Evolutionary conservation across 495 filamentous ascomycete species (phyloP), one percentile per base, ranked within the genome.

Genomic region (Penicillium nucicola): DNA sequence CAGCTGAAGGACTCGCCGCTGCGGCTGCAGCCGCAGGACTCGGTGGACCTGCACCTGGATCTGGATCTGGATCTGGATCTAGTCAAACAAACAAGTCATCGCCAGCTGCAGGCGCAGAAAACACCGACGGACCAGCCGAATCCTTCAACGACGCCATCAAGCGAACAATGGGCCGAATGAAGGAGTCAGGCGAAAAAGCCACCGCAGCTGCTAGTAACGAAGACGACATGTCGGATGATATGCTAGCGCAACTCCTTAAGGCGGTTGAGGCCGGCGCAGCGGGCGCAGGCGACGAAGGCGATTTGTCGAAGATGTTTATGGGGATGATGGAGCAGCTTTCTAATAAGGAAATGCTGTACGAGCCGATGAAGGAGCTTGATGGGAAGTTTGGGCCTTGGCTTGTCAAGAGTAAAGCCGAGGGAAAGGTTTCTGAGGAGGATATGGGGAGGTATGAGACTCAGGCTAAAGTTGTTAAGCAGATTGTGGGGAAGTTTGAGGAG

Each of bases 291-390:
- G 78, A 77, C 46, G 90, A 97, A 17, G 90, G 92, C 48, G 90
- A 95, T 52, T 86, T 97, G 57, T 88, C 86, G 20, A 92, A 93
- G 69, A 87, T 97, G 84, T 78, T 97, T 25, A 76, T 95, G 75
- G 88, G 86, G 22, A 96, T 97, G 90, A 97, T 98, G 92, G 90
- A 97, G 68, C 90, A 98, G 67, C 75, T 98, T 48, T 97, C 93
- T 2, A 95, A 93, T 62, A 97, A 96, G 75, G 93, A 98, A 61
- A 96, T 98, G 50, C 72, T 98, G 36, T 97, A 98, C 60, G 92
- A 97, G 71, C 93, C 93, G 13, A 97, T 98, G 92, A 95, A 93
- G 74, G 95, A 98, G 70, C 69, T 97, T 52, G 75, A 92, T 62
- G 84, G 86, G 19, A 97, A 96, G 68, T 98, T 92, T 61, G 90